A percentile compares a stretch with the other conserved stretches of the same genome.
Conservation (phyloP, 306 rosid genomes). For the Cucumis hystrix region DNA sequence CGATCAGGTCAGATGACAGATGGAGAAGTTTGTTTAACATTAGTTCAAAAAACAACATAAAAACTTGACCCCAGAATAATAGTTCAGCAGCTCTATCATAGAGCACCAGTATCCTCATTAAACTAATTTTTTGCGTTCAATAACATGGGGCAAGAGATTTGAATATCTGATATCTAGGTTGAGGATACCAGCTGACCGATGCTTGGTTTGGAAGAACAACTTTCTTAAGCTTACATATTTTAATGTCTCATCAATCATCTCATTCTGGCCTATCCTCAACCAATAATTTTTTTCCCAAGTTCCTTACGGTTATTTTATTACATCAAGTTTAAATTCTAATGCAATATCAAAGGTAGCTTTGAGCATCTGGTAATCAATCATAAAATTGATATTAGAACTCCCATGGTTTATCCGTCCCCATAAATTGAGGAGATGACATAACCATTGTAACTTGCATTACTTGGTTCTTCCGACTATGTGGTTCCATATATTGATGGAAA, state of each 20-base stretch:
- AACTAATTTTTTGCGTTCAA: neutral
- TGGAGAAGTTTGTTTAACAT: neutral
- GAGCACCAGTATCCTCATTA: neutral
- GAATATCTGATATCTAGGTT: neutral
- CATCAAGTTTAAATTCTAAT: neutral
- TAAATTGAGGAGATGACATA: neutral
- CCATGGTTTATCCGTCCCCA: neutral
- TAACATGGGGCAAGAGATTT: neutral
- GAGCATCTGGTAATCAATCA: neutral
- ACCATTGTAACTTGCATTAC: neutral
- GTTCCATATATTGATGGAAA: neutral
- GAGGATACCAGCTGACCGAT: neutral
- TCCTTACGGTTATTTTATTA: neutral
- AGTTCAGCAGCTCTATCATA: neutral
- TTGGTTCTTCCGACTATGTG: neutral
- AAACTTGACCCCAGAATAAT: neutral
- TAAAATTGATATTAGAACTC: neutral
- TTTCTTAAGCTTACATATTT: neutral
- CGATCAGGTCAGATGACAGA: neutral
- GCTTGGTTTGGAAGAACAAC: neutral
- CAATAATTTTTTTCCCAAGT: neutral
- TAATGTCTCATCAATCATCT: neutral
- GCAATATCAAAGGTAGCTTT: neutral
- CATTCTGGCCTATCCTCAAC: neutral
- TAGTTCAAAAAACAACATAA: neutral